Percentiles rank a stretch among this genome's conserved stretches.
Evolutionary conservation across 2,329 filamentous ascomycete species (phyloP).

Genomic region (Penicillium freii): DNA sequence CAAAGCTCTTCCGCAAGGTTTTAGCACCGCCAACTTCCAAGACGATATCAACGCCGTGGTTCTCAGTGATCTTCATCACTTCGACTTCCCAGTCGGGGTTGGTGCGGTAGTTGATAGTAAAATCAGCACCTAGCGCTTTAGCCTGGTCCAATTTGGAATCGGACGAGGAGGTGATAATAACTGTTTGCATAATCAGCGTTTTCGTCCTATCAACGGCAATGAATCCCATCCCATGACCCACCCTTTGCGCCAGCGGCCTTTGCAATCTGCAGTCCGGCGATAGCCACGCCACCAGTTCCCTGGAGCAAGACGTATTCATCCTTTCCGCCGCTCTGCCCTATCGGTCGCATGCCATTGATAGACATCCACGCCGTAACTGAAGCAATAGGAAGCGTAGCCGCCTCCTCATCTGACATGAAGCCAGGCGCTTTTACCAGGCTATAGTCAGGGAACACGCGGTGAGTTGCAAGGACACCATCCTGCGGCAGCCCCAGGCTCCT

Average conservation of each 20-base stretch:
- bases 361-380: conserved; percentile 53
- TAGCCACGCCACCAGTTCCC: conserved; percentile 50
- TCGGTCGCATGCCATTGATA: conserved; percentile 44
- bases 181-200: conserved; percentile 30
- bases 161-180: conserved; percentile 53
- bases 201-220: background rate
- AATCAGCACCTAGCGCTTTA: conserved; percentile 50
- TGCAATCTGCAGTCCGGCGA: conserved; percentile 48
- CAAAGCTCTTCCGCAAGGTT: conserved; percentile 51
- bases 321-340: conserved; percentile 47
- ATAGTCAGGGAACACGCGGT: conserved; percentile 44
- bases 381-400: conserved; percentile 46
- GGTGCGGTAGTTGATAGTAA: conserved; percentile 52
- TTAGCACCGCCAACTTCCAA: conserved; percentile 53
- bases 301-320: conserved; percentile 55
- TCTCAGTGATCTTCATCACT: conserved; percentile 45
- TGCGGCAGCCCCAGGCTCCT: conserved; percentile 62
- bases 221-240: conserved; percentile 9
- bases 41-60: conserved; percentile 51
- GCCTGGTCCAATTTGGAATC: conserved; percentile 52
- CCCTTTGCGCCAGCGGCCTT: conserved; percentile 49
- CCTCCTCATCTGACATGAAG: conserved; percentile 40
- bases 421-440: conserved; percentile 42
- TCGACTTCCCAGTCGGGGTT: conserved; percentile 48
- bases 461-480: conserved; percentile 46